Conservation (phyloP, 768 basidiomycete genomes). For the Erythrobasidium yunnanense region DNA sequence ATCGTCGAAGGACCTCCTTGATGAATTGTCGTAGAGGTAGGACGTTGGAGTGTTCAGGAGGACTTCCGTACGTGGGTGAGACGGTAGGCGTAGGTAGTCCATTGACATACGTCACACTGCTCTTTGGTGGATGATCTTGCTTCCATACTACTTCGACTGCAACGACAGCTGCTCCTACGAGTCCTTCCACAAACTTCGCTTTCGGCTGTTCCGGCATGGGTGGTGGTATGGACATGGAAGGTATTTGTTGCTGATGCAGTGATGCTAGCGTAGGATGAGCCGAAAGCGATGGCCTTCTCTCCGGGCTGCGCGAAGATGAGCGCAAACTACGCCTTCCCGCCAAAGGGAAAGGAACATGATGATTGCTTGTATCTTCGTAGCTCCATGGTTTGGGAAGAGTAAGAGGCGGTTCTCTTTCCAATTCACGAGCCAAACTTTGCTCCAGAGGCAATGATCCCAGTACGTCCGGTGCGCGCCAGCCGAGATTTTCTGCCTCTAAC, state of each 20-base stretch:
- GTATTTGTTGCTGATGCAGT: background rate
- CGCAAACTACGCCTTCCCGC: background rate
- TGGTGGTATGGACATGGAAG: background rate
- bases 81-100: too few species aligned
- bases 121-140: background rate
- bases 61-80: too few species aligned
- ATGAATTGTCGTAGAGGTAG: constrained; percentile 50
- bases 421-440: background rate
- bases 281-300: background rate
- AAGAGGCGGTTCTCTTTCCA: constrained; percentile 2
- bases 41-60: constrained; percentile 2
- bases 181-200: constrained; percentile 28
- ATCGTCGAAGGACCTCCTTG: constrained; percentile 75
- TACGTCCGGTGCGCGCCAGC: background rate
- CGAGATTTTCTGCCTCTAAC: background rate
- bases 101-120: too few species aligned
- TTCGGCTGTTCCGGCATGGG: background rate
- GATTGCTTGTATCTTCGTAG: background rate
- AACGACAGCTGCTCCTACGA: constrained; percentile 27
- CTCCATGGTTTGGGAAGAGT: constrained; percentile 5
- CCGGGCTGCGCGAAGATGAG: background rate
- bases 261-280: background rate
- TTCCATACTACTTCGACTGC: constrained; percentile 27
- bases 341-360: background rate
- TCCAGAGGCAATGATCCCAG: background rate